These are phyloP conservation scores for Trypanosomatidae sp. DNA, from an alignment of 208 protist genomes.

Conservation along the genomic window DNA sequence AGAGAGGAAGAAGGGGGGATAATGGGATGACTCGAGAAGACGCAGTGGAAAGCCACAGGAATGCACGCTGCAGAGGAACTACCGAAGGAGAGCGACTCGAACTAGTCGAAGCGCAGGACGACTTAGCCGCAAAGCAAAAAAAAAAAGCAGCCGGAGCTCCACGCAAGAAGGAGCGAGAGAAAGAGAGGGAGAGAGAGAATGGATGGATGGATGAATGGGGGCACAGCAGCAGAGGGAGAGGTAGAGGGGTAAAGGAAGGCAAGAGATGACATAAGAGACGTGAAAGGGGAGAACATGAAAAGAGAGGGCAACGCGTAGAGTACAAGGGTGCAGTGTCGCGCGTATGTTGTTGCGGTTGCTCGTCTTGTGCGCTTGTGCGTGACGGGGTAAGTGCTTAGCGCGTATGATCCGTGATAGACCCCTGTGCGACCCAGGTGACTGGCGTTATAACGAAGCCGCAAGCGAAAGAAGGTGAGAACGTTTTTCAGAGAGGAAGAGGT, in stretches of 20 bases:
- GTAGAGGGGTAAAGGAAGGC: neutral
- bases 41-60: neutral
- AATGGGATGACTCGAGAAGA: neutral
- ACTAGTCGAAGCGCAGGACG: neutral
- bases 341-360: too few relatives aligned
- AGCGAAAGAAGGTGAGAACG: neutral
- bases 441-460: neutral
- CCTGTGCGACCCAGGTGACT: neutral
- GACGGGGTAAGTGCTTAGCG: neutral
- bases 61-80: neutral
- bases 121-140: neutral
- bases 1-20: slow-evolving; percentile 2
- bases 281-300: neutral
- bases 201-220: too few relatives aligned
- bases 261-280: neutral
- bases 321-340: too few relatives aligned
- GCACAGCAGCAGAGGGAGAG: neutral
- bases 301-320: too few relatives aligned
- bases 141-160: too few relatives aligned
- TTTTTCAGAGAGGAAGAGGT: neutral
- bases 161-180: neutral
- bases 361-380: neutral
- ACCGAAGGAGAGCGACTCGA: neutral
- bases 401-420: neutral
- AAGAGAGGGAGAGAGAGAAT: neutral